Evolutionary conservation across 1,284 basidiomycete genomes (phyloP).

Genomic region (Trichosporon sp.): DNA sequence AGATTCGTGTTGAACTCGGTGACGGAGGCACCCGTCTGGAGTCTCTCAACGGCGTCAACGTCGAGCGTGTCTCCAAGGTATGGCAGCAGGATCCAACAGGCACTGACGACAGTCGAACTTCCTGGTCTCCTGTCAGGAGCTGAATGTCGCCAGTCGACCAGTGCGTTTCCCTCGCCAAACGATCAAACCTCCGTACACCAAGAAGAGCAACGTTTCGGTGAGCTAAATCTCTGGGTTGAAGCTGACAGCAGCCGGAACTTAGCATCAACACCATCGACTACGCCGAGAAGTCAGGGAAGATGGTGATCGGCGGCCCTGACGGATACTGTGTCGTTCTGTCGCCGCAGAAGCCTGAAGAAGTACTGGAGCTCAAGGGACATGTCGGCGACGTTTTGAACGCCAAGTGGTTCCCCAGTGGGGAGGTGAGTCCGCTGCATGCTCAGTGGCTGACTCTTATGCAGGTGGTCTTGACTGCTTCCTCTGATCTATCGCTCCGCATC

Average conservation of each 20-base stretch:
- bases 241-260: slow-evolving; percentile 24
- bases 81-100: not conserved
- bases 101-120: slow-evolving; percentile 35
- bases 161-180: slow-evolving; percentile 44
- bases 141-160: slow-evolving; percentile 22
- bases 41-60: slow-evolving; percentile 31
- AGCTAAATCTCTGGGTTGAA: slow-evolving; percentile 5
- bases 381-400: slow-evolving; percentile 49
- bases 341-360: slow-evolving; percentile 9
- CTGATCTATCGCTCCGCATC: slow-evolving; percentile 49
- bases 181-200: slow-evolving; percentile 37
- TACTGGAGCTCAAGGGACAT: slow-evolving; percentile 46
- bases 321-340: slow-evolving; percentile 45
- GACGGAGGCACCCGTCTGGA: slow-evolving; percentile 32
- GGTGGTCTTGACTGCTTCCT: slow-evolving; percentile 49
- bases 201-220: slow-evolving; percentile 29
- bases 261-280: slow-evolving; percentile 44
- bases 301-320: slow-evolving; percentile 48
- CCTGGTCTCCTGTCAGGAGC: slow-evolving; percentile 28
- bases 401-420: slow-evolving; percentile 44
- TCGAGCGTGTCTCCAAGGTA: slow-evolving; percentile 37
- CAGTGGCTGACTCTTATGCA: slow-evolving; percentile 22
- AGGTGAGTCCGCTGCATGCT: slow-evolving; percentile 27
- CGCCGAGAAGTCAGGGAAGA: slow-evolving; percentile 31
- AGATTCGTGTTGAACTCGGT: slow-evolving; percentile 27